A percentile compares a stretch with the other conserved stretches of the same genome.
Conservation (phyloP, 352 stramenopile species). For the Pythium insidiosum region DNA sequence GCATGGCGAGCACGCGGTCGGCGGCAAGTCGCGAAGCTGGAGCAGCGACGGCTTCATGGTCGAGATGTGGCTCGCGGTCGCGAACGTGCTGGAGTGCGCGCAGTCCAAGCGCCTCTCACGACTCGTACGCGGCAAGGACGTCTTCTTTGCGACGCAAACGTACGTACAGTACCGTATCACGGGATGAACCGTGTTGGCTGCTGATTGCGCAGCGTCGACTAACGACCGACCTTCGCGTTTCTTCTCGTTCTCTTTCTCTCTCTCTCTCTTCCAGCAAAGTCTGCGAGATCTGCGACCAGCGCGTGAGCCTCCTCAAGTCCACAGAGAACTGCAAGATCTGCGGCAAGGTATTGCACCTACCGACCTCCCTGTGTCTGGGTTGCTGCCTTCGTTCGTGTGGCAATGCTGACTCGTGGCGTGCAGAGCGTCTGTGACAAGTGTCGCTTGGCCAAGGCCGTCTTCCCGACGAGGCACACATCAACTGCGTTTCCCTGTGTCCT, state of each 20-base stretch:
- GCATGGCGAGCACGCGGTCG: conserved; percentile 40
- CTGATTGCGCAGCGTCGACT: neutral
- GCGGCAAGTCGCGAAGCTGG: conserved; percentile 51
- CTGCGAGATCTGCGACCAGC: conserved; percentile 55
- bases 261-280: conserved; percentile 24
- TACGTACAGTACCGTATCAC: conserved; percentile 11
- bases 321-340: conserved; percentile 60
- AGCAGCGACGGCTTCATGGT: conserved; percentile 40
- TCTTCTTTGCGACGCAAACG: conserved; percentile 37
- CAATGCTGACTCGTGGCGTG: too few species aligned
- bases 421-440: conserved; percentile 57
- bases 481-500: conserved; percentile 49
- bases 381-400: too few species aligned
- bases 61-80: conserved; percentile 54
- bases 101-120: conserved; percentile 13
- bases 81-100: conserved; percentile 24
- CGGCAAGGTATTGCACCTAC: conserved; percentile 41
- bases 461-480: conserved; percentile 32
- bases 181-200: neutral
- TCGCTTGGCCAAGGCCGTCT: conserved; percentile 47
- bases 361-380: too few species aligned
- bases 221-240: too few species aligned
- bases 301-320: conserved; percentile 37
- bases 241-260: neutral
- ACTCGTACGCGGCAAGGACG: conserved; percentile 33